Evolutionary conservation across 495 filamentous ascomycete species (phyloP).

Genomic region (Astrothelium subdiscretum): DNA sequence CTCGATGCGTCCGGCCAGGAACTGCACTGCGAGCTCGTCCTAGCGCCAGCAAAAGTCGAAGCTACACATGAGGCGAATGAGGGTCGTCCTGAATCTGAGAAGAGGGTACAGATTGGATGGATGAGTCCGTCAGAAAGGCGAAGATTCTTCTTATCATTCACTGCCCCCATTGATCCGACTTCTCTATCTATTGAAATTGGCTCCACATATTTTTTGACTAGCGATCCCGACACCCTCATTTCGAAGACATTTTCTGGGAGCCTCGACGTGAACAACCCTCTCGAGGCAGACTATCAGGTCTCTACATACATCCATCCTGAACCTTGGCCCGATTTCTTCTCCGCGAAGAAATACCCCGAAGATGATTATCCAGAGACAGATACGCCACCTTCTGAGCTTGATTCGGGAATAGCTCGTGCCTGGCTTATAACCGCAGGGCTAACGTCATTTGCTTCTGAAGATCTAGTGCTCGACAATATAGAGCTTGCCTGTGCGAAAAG

Average conservation of each 20-base stretch:
- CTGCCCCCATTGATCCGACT: conserved; percentile 36
- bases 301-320: conserved; percentile 61
- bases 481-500: background rate
- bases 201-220: conserved; percentile 62
- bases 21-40: background rate
- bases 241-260: conserved; percentile 55
- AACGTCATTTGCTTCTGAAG: conserved; percentile 62
- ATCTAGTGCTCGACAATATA: conserved; percentile 54
- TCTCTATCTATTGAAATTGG: conserved; percentile 61
- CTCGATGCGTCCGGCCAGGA: conserved; percentile 8
- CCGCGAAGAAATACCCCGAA: conserved; percentile 24
- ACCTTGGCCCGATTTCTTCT: conserved; percentile 79
- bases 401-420: conserved; percentile 57
- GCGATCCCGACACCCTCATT: conserved; percentile 75
- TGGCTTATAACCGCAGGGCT: conserved; percentile 68
- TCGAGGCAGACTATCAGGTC: conserved; percentile 82
- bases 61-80: background rate
- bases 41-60: background rate
- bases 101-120: conserved; percentile 25
- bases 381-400: background rate
- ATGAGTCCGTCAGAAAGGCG: conserved; percentile 29
- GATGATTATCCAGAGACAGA: conserved; percentile 8
- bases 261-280: conserved; percentile 64
- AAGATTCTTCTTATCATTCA: conserved; percentile 38
- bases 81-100: background rate